Base-by-base conservation (phyloP, 257 asterid species). In the Phtheirospermum japonicum region DNA sequence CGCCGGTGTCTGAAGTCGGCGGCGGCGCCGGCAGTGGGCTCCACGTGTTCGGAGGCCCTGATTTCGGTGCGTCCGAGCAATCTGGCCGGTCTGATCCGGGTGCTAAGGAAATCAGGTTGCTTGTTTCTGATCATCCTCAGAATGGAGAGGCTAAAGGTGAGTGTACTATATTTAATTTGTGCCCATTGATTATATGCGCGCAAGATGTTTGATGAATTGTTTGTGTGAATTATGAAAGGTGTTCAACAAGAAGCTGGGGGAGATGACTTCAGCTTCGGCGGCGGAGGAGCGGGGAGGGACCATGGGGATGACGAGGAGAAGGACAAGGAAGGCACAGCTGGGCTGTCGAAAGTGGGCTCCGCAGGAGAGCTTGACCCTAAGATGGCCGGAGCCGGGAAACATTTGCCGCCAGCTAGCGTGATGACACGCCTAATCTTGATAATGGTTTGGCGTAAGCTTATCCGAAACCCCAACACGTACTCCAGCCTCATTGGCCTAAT, bases 401-500 rank as follows among this genome's bases (percentile, higher is more conserved):
- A 80, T 1, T 86, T 93, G 99, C 99, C 99, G 4, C 99, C 99
- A 18, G 82, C 99, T 0, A 89, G 99, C n/a, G 99, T 93, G 7
- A 89, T 93, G 94, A 93, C 97, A 0, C 86, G 99, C 28, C 88
- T 93, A 6, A 93, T 93, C 68, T 67, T 93, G 77, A 93, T 89
- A 63, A 93, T 93, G 99, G 99, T 93, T 19, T 93, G 99, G 99
- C 96, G 99, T 18, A 93, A 89, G 64, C 99, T 93, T 65, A 89
- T 93, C 70, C 83, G 99, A 4, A 93, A 93, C 68, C 99, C 97
- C 31, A 93, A 89, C 85, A 89, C 99, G 7, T 93, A 93, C 65
- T 93, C 99, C 7, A 89, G 97, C 76, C 96, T 93, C 73, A 53
- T 93, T 57, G 99, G 99, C 71, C 75, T 93, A 28, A 81, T 85